Conservation (phyloP, 192 early-diverging fungal genomes). For the Linnemannia zychae region DNA sequence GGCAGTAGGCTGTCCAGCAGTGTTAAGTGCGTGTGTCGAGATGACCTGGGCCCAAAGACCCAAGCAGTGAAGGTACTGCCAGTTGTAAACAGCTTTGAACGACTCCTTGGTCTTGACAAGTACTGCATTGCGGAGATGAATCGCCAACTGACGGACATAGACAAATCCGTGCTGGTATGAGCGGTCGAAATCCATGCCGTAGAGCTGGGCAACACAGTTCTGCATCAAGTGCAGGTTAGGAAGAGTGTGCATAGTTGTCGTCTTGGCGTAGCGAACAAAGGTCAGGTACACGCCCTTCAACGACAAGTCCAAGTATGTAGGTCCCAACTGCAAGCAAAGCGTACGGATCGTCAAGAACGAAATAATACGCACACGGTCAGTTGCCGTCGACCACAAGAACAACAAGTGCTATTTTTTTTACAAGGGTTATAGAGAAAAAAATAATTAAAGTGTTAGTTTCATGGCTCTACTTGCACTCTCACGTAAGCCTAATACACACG, state of each 20-base stretch:
- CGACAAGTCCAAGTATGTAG: conserved; percentile 38
- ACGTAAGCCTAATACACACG: not conserved
- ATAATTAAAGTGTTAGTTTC: not conserved
- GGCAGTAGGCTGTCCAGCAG: conserved; percentile 61
- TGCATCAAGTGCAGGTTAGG: conserved; percentile 91
- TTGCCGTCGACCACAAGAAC: conserved; percentile 69
- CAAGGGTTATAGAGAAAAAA: too few relatives aligned
- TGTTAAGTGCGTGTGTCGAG: conserved; percentile 74
- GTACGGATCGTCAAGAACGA: conserved; percentile 88
- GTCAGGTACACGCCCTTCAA: conserved; percentile 88
- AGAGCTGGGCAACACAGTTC: conserved; percentile 92
- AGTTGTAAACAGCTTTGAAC: conserved; percentile 94
- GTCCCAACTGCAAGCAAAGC: conserved; percentile 54
- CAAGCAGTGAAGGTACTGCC: conserved; percentile 96
- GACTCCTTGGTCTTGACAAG: conserved; percentile 86
- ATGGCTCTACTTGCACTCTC: not conserved
- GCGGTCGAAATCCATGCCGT: conserved; percentile 79
- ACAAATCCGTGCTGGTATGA: conserved; percentile 96
- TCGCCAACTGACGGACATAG: conserved; percentile 94
- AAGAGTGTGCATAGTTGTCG: conserved; percentile 85
- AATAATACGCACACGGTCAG: conserved; percentile 77
- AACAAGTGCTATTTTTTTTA: conserved; percentile 62
- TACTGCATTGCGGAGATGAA: conserved; percentile 91
- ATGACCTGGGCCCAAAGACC: conserved; percentile 92
- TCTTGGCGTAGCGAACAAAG: conserved; percentile 82